phyloP scores from a whole-genome alignment of 2,329 filamentous ascomycete species.

The Phialophora verrucosa region DNA sequence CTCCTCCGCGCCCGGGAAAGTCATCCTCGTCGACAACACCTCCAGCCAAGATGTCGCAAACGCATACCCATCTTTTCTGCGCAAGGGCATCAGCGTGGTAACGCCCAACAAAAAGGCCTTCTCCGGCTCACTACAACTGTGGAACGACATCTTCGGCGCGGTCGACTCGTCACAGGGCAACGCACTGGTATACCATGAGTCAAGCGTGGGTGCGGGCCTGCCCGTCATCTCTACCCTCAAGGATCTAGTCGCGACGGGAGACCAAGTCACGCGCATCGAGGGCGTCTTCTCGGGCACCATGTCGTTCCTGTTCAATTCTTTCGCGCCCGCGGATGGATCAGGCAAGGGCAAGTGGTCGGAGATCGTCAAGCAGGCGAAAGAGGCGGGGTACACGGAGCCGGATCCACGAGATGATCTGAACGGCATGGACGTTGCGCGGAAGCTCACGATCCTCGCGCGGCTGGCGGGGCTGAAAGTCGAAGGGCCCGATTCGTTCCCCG shows the following conservation, averaged over 20 bases:
- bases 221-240: conserved; percentile 92
- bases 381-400: conserved; percentile 88
- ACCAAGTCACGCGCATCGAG: conserved; percentile 89
- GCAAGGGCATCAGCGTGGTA: conserved; percentile 83
- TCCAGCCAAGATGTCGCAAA: conserved; percentile 85
- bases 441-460: conserved; percentile 91
- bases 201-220: conserved; percentile 88
- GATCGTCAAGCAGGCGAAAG: conserved; percentile 90
- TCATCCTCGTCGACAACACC: conserved; percentile 92
- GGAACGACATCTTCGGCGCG: conserved; percentile 86
- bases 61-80: conserved; percentile 79
- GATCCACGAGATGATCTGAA: conserved; percentile 87
- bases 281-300: conserved; percentile 98
- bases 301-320: conserved; percentile 97
- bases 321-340: conserved; percentile 77
- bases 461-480: conserved; percentile 81
- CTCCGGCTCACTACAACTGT: conserved; percentile 77
- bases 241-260: conserved; percentile 92
- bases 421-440: conserved; percentile 88
- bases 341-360: conserved; percentile 81
- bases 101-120: conserved; percentile 99
- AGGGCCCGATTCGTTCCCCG: conserved; percentile 85
- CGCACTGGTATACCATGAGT: conserved; percentile 92
- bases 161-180: conserved; percentile 53
- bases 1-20: conserved; percentile 74